phyloP scores from a whole-genome alignment of 352 stramenopile genomes.

The Aphanomyces astaci region DNA sequence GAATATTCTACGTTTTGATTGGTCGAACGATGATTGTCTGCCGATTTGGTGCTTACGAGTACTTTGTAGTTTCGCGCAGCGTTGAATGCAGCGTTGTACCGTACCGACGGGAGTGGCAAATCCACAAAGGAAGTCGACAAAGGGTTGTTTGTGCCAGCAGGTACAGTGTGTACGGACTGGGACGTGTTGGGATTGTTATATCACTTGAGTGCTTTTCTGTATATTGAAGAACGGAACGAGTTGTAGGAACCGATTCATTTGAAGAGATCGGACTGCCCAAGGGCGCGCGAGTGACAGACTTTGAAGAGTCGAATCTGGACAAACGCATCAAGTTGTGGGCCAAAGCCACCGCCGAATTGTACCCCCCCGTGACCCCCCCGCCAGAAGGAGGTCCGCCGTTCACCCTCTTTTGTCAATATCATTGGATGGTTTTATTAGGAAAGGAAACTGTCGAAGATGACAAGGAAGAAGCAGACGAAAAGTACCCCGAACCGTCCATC shows the following conservation, averaged over 20 bases:
- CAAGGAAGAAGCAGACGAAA: slow-evolving; percentile 31
- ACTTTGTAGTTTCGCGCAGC: slow-evolving; percentile 44
- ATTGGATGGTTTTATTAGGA: too few species aligned
- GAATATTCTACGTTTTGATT: slow-evolving; percentile 8
- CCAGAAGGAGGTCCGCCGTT: too few species aligned
- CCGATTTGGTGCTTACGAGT: too few species aligned
- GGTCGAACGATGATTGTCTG: too few species aligned
- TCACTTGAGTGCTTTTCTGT: too few species aligned
- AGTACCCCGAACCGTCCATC: slow-evolving; percentile 58
- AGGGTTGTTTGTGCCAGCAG: slow-evolving; percentile 59
- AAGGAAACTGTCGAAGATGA: slow-evolving; percentile 27
- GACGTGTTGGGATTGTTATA: too few species aligned
- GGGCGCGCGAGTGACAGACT: slow-evolving; percentile 38
- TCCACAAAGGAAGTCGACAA: slow-evolving; percentile 65
- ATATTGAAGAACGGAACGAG: too few species aligned
- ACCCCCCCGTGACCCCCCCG: slow-evolving; percentile 32
- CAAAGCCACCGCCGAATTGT: slow-evolving; percentile 57
- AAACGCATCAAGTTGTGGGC: slow-evolving; percentile 62
- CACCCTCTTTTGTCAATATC: too few species aligned
- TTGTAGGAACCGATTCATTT: slow-evolving; percentile 51
- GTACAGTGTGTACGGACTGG: neutral
- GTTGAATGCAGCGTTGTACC: neutral
- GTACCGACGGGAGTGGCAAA: slow-evolving; percentile 26
- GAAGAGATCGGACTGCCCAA: slow-evolving; percentile 71
- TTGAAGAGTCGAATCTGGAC: slow-evolving; percentile 44